A percentile compares a stretch with the other conserved stretches of the same genome.
Conservation (phyloP, 345 rosid species). For the Euphorbia pulcherrima region DNA sequence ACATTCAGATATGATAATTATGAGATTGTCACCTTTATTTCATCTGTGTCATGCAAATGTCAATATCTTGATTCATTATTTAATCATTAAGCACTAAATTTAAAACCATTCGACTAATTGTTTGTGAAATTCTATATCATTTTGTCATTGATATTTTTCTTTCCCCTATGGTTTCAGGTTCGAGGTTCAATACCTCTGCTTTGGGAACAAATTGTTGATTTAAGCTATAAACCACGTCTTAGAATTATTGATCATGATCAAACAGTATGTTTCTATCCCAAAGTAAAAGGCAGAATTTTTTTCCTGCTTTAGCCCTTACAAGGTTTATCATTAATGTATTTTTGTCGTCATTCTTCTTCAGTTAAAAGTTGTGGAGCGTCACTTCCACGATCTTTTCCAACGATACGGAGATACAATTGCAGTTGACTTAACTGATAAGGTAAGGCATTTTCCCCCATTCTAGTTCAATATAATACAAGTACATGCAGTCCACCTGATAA, state of each 20-base stretch:
- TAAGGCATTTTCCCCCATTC: slow-evolving; percentile 27
- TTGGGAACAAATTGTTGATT: slow-evolving; percentile 98
- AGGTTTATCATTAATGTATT: slow-evolving; percentile 14
- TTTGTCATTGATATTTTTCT: slow-evolving; percentile 12
- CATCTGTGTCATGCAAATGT: neutral
- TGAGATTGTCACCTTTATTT: neutral
- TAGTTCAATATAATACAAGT: slow-evolving; percentile 9
- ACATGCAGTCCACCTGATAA: neutral
- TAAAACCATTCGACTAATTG: neutral
- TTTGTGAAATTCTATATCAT: neutral
- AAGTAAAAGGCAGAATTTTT: slow-evolving; percentile 5
- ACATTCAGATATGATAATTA: neutral
- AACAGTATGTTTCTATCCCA: slow-evolving; percentile 39
- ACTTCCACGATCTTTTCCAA: slow-evolving; percentile 77
- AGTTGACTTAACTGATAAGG: slow-evolving; percentile 78
- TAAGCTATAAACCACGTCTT: slow-evolving; percentile 87
- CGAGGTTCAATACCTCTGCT: slow-evolving; percentile 97
- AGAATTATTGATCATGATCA: slow-evolving; percentile 61
- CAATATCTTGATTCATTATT: neutral
- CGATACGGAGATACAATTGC: slow-evolving; percentile 79
- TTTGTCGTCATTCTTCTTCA: slow-evolving; percentile 29
- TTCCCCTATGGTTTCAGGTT: slow-evolving; percentile 41
- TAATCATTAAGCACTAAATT: neutral
- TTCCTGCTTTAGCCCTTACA: slow-evolving; percentile 16
- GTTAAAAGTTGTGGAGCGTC: slow-evolving; percentile 82